Evolutionary conservation across 176 grass and related monocot species (phyloP).

Genomic region (Musa acuminata): DNA sequence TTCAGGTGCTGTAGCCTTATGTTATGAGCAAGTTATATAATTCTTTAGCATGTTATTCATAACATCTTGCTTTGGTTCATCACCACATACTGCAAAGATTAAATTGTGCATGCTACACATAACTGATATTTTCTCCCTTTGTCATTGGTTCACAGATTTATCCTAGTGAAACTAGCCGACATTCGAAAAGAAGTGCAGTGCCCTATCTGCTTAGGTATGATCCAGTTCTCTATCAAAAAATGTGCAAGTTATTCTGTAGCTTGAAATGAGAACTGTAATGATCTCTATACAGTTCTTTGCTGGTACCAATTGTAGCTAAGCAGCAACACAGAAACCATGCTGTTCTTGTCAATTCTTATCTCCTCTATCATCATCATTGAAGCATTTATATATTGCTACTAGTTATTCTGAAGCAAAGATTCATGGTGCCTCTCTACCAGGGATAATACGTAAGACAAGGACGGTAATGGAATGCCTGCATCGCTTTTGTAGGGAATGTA

Average conservation of each 20-base stretch:
- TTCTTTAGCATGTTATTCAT: not conserved
- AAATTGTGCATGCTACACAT: not conserved
- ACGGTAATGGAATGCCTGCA: slow-evolving; percentile 83
- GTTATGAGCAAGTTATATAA: not conserved
- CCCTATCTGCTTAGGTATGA: slow-evolving; percentile 66
- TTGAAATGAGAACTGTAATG: not conserved
- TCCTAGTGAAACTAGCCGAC: slow-evolving; percentile 49
- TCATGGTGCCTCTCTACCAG: slow-evolving; percentile 18
- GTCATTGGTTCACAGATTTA: slow-evolving; percentile 34
- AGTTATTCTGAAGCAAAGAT: not conserved
- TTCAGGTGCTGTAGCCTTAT: not conserved
- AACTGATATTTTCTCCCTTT: slow-evolving; percentile 15
- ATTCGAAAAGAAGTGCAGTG: slow-evolving; percentile 61
- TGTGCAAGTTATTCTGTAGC: not conserved
- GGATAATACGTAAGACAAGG: slow-evolving; percentile 69
- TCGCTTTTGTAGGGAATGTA: slow-evolving; percentile 72
- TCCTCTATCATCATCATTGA: not conserved
- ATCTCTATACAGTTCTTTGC: not conserved
- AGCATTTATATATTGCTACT: slow-evolving; percentile 13
- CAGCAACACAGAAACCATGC: not conserved
- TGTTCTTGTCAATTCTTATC: not conserved
- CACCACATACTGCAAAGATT: not conserved
- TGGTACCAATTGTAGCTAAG: not conserved
- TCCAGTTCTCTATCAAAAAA: not conserved
- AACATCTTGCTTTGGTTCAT: slow-evolving; percentile 27